Conservation (phyloP, 2,329 filamentous ascomycete genomes). For the Penicillium sclerotigenum region DNA sequence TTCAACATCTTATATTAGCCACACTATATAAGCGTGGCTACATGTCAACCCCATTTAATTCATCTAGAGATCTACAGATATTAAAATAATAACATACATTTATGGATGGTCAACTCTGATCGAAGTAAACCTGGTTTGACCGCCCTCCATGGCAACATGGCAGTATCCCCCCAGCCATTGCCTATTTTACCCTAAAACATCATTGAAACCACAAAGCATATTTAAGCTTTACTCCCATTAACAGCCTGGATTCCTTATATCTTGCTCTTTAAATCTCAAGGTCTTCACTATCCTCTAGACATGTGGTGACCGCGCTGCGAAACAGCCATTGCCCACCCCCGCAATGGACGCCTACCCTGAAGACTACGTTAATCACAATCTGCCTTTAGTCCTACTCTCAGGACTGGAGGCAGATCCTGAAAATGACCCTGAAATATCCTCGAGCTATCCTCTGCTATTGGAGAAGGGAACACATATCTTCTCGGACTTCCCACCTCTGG, state of each 20-base stretch:
- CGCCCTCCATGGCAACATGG: not conserved
- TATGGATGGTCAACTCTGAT: not conserved
- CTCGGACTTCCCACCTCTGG: slow-evolving; percentile 68
- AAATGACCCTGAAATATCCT: slow-evolving; percentile 25
- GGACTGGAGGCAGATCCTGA: slow-evolving; percentile 57
- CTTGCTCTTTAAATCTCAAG: not conserved
- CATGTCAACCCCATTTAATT: no score
- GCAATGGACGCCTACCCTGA: slow-evolving; percentile 48
- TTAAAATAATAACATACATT: not conserved
- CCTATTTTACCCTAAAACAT: slow-evolving; percentile 2
- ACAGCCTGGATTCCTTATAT: not conserved
- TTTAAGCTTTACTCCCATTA: not conserved
- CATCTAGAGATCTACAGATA: not conserved
- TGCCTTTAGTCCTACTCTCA: slow-evolving; percentile 78
- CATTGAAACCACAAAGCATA: not conserved
- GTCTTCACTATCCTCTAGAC: slow-evolving; percentile 13
- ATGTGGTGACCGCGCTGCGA: slow-evolving; percentile 35
- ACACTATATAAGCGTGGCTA: not conserved
- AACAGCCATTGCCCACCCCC: slow-evolving; percentile 31
- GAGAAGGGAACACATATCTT: slow-evolving; percentile 62
- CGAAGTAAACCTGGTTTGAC: slow-evolving; percentile 3
- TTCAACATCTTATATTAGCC: not conserved
- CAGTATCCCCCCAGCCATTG: slow-evolving; percentile 3
- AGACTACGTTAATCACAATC: slow-evolving; percentile 80
- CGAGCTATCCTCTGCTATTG: slow-evolving; percentile 51